Base-by-base conservation (phyloP, 1,284 basidiomycete species). In the Apiotrichum brassicae region DNA sequence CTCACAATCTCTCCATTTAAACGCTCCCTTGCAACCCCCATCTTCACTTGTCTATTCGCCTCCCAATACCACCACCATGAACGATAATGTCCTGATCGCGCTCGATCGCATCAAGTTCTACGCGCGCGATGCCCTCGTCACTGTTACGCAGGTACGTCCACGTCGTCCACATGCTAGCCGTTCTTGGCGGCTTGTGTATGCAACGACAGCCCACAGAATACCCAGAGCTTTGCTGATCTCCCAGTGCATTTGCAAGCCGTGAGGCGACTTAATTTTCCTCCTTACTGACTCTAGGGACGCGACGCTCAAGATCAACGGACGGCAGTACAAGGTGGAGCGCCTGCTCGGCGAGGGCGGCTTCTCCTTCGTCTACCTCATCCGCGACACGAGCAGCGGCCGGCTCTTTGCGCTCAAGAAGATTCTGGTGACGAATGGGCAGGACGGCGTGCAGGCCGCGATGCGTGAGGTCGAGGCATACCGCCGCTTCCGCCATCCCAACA, bases 351-450 rank as follows among this genome's bases (percentile, higher is more conserved):
- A 97, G 74, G 92, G 92, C 35, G 92, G 70, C n/a, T 95, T 95
- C 77, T 90, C 87, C 14, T 95, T 93, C 68, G 92, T 97, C 18
- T 92, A 92, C 70, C 79, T 92, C 30, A 87, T 86, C n/a, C 83
- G 86, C 62, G 89, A 93, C 56, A 53, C 56, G 13, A 67, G 61
- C 9, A 68, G 69, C 2, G 73, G 89, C 79, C 80, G 89, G 54
- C 81, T 87, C 76, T 95, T 93, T 62, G 92, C 92, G 0, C 76
- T 97, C 55, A 97, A 97, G 76, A 95, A 94, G 76, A 92, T 94
- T 65, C 79, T 88, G 84, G 87, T 79, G 82, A 79, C 83, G 2
- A 86, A 89, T 33, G 86, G 84, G 18, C 62, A 68, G 39, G 71
- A 73, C 44, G 69, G 69, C 5, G 63, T 74, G 25, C 66, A 67